Base-by-base conservation (phyloP, 2,329 filamentous ascomycete species). In the Acephala macrosclerotiorum region DNA sequence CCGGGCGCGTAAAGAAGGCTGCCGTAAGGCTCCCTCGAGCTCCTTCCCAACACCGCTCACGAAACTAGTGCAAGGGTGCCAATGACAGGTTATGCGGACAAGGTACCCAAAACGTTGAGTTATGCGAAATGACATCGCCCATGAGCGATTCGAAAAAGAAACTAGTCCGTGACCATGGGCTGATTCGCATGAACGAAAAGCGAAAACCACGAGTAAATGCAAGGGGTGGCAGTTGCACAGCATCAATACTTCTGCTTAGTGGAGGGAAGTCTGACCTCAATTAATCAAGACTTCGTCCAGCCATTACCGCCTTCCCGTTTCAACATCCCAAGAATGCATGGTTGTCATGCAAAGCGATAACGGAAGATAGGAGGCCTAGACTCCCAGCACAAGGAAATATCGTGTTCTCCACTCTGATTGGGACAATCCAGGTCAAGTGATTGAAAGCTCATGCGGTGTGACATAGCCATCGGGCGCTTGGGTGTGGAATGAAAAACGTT, bases 361-460 rank as follows among this genome's bases (percentile, higher is more conserved):
- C 70, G 62, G 49, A 65, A 60, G 68, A 59, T 58, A 55, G 33
- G 38, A 47, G 51, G 35, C 67, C 64, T 69, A 69, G 63, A 64
- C 67, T 66, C 55, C 62, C 61, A 64, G 58, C 56, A 65, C 65
- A 66, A 53, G 49, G 66, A 71, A 68, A 71, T 63, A 63, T 68
- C 67, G 51, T 63, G 64, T 73, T 63, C 70, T 73, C 70, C 65
- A 73, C 68, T 55, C 61, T 73, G 26, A 76, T 70, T 77, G 73
- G 74, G 69, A 72, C 61, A 45, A 47, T 63, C 40, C 18, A 69
- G 70, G 84, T 89, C 86, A 88, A 88, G 85, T 89, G 86, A 88
- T 80, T 79, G 79, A 77, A 81, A 82, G 75, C 73, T 75, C 77
- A 88, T 88, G 86, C 86, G 85, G 82, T 78, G 77, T 74, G 71